Conservation (phyloP, 1,284 basidiomycete species). For the Rhodotorula sp. region DNA sequence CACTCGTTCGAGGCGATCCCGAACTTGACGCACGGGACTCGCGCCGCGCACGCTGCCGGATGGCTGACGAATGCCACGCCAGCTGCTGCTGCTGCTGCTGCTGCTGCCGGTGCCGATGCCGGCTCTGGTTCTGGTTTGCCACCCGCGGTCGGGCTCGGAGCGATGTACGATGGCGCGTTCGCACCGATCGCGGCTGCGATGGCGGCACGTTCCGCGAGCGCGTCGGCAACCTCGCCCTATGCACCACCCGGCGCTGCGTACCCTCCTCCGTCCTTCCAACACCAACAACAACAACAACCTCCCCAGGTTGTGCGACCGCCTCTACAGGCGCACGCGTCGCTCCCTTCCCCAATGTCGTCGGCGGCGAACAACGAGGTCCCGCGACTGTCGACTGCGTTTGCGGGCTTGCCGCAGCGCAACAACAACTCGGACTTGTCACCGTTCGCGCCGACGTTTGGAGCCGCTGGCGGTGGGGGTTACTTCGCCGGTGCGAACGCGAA, state of each 20-base stretch:
- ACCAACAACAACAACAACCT: no score
- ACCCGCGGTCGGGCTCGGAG: neutral
- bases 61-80: neutral
- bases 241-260: neutral
- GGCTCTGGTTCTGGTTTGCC: neutral
- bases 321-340: neutral
- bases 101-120: neutral
- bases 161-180: neutral
- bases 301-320: neutral
- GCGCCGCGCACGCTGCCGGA: conserved; percentile 15
- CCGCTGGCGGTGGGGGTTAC: no score
- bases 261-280: neutral
- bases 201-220: no score
- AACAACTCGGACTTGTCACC: neutral
- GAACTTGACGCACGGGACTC: conserved; percentile 23
- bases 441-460: neutral
- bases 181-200: neutral
- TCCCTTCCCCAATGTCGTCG: neutral
- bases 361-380: neutral
- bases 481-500: no score
- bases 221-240: neutral
- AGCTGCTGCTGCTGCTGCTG: neutral
- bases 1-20: conserved; percentile 33
- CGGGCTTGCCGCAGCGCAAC: neutral
- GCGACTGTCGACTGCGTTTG: conserved; percentile 8